Evolutionary conservation across 148 eudicot genomes (phyloP).

Genomic region (Simmondsia chinensis): DNA sequence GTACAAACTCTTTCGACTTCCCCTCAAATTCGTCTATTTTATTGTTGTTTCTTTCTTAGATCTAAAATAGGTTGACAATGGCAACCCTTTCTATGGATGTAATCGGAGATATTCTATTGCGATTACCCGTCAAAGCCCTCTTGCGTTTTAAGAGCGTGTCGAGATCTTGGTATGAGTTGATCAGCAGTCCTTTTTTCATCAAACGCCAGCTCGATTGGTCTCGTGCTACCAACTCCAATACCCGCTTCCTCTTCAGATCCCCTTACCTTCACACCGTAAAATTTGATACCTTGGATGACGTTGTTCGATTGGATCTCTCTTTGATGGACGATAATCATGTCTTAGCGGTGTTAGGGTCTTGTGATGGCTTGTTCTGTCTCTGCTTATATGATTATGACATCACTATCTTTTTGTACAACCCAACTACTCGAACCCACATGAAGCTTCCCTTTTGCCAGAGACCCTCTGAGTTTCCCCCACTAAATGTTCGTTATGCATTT

Average conservation of each 20-base stretch:
- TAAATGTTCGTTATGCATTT: slow-evolving; percentile 10
- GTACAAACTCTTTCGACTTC: no score
- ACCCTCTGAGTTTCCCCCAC: slow-evolving; percentile 9
- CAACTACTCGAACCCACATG: slow-evolving; percentile 18
- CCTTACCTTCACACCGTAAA: slow-evolving; percentile 5
- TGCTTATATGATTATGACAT: slow-evolving; percentile 15
- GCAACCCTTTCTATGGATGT: slow-evolving; percentile 9
- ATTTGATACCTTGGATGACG: slow-evolving; percentile 13
- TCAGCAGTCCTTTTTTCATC: slow-evolving; percentile 2
- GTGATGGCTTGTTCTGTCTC: slow-evolving; percentile 20
- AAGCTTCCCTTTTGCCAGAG: slow-evolving; percentile 18
- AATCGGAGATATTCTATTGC: not conserved
- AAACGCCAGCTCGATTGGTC: slow-evolving; percentile 8
- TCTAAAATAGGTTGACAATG: no score
- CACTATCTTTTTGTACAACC: slow-evolving; percentile 17
- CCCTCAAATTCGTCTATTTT: no score
- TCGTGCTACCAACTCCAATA: slow-evolving; percentile 6
- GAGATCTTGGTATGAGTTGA: slow-evolving; percentile 10
- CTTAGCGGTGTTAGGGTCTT: slow-evolving; percentile 21
- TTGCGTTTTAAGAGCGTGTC: slow-evolving; percentile 2
- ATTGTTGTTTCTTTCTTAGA: no score
- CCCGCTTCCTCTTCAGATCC: slow-evolving; percentile 7
- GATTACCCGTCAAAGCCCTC: slow-evolving; percentile 12
- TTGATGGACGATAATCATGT: slow-evolving; percentile 2
- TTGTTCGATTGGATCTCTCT: slow-evolving; percentile 13